These are phyloP conservation scores for Cyclotella distinguenda DNA, from an alignment of 108 stramenopile species.

Conservation along the genomic window DNA sequence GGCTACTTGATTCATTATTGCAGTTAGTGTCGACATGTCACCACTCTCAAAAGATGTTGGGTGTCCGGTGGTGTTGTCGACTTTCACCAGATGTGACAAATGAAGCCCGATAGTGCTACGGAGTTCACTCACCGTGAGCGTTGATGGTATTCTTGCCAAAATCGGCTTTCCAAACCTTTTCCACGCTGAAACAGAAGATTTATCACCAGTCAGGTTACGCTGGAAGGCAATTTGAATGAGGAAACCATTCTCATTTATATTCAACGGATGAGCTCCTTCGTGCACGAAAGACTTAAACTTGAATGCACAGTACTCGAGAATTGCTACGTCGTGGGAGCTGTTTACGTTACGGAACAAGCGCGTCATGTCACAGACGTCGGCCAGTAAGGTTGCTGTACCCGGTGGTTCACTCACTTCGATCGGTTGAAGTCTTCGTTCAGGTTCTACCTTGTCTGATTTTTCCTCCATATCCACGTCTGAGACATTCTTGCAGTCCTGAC, in stretches of 20 bases:
- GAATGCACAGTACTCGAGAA: constrained; percentile 63
- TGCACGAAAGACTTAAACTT: constrained; percentile 29
- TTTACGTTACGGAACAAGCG: constrained; percentile 51
- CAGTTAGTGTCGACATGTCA: constrained; percentile 41
- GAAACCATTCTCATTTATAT: constrained; percentile 60
- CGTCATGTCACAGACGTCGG: constrained; percentile 47
- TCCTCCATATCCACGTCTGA: constrained; percentile 19
- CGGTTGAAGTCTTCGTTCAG: constrained; percentile 2
- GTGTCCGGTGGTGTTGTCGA: neutral
- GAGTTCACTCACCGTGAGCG: constrained; percentile 60
- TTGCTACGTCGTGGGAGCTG: constrained; percentile 53
- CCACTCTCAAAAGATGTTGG: neutral
- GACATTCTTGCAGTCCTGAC: constrained; percentile 33
- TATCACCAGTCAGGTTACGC: constrained; percentile 16
- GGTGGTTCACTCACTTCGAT: neutral
- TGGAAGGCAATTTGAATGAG: constrained; percentile 52
- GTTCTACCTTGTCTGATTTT: constrained; percentile 4
- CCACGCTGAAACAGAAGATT: neutral
- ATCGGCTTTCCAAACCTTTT: constrained; percentile 41
- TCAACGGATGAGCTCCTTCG: constrained; percentile 26
- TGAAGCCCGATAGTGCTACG: constrained; percentile 53
- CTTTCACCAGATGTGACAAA: constrained; percentile 18
- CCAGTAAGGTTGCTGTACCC: constrained; percentile 10
- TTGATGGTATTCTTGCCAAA: constrained; percentile 58
- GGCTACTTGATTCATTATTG: constrained; percentile 60